Evolutionary conservation across 257 asterid species (phyloP).

Genomic region (Craterostigma plantagineum): DNA sequence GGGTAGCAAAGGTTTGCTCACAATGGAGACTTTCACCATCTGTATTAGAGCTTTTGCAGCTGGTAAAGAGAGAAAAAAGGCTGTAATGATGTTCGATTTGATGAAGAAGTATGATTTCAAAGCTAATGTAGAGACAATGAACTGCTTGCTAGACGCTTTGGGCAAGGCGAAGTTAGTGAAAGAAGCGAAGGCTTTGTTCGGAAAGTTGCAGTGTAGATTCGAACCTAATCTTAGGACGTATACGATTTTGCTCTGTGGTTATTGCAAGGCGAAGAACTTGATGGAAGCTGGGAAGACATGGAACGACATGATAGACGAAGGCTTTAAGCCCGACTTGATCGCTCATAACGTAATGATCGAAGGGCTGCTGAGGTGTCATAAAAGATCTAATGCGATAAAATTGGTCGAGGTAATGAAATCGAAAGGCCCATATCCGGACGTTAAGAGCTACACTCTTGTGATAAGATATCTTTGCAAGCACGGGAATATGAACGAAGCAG

Average conservation of each 20-base stretch:
- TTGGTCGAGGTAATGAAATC: constrained; percentile 64
- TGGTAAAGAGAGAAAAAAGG: constrained; percentile 76
- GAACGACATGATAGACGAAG: constrained; percentile 73
- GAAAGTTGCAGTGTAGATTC: constrained; percentile 51
- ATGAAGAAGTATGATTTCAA: constrained; percentile 59
- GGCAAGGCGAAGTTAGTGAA: constrained; percentile 78
- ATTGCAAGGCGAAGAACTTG: constrained; percentile 73
- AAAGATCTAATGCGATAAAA: constrained; percentile 44
- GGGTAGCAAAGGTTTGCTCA: constrained; percentile 65
- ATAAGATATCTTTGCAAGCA: constrained; percentile 54
- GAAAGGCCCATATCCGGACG: constrained; percentile 58
- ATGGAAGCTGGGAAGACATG: constrained; percentile 72
- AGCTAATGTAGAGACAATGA: constrained; percentile 47
- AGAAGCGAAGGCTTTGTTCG: constrained; percentile 61
- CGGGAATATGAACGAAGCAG: constrained; percentile 40
- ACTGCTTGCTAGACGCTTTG: constrained; percentile 62
- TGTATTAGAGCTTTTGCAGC: constrained; percentile 62
- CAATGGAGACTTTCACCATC: constrained; percentile 41
- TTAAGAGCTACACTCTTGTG: constrained; percentile 51
- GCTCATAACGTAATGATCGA: constrained; percentile 78
- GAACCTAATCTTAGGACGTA: constrained; percentile 48
- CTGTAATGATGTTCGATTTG: constrained; percentile 54
- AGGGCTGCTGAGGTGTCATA: constrained; percentile 51
- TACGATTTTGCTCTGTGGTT: constrained; percentile 61
- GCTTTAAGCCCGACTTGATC: constrained; percentile 59